Base-by-base conservation (phyloP, 179 eudicot genomes). In the Sideroxylon spinosum region DNA sequence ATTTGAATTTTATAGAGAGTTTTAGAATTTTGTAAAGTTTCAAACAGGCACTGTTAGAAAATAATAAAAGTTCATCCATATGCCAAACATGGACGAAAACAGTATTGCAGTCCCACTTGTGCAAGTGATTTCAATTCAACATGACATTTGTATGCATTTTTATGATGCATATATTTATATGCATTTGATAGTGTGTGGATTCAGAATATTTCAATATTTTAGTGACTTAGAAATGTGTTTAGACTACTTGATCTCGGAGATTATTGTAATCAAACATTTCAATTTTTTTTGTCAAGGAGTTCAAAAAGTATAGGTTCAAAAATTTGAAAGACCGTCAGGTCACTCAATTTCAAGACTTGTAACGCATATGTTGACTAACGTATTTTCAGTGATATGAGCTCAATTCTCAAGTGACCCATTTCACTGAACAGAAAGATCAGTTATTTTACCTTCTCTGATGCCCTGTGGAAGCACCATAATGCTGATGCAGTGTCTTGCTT, bases 391-490 rank as follows among this genome's bases (percentile, higher is more conserved):
- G 5, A 3, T 7, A 26, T 19, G 8, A 67, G n/a, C 25, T 65
- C 28, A 17, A 17, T 0, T 25, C n/a, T 65, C 16, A 12, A 32
- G 64, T 68, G 9, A 65, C 19, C 48, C 56, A n/a, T 69, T 22
- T 48, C 70, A 76, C 63, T 55, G 26, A 25, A 28, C 61, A 80
- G 23, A 81, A 63, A 29, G 17, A 68, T n/a, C 4, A 68, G 25
- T 19, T 55, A 2, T 56, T 48, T 32, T 83, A 94, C 98, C 98
- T 93, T 95, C 77, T 93, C 89, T 67, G 98, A 88, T 59, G 97
- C 98, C 85, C 97, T 87, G 74, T 95, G 93, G 85, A 93, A 95
- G 78, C 97, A 95, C 97, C 98, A 95, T 69, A 95, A 71, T 62
- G 98, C 97, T 55, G 95, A 91, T 75, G 90, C 84, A 82, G 88